phyloP scores from a whole-genome alignment of 495 filamentous ascomycete genomes.

The Aspergillus kassunensis region DNA sequence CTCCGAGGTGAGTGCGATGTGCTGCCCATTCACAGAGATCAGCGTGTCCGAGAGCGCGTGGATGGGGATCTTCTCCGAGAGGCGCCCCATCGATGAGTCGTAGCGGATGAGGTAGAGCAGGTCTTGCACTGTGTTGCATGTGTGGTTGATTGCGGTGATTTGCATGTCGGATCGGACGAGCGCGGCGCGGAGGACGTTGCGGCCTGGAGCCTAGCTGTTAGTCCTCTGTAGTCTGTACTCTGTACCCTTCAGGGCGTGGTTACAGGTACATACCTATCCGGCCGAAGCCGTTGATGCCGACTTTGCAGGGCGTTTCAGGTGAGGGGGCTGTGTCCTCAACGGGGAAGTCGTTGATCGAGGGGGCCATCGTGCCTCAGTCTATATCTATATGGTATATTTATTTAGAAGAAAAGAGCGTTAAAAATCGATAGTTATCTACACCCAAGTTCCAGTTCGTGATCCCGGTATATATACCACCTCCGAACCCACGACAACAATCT shows the following conservation, averaged over 20 bases:
- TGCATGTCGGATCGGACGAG: conserved; percentile 29
- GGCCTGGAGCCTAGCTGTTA: conserved; percentile 18
- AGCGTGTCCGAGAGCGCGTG: conserved; percentile 24
- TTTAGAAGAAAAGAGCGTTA: neutral
- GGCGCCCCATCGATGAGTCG: conserved; percentile 32
- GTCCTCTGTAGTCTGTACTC: neutral
- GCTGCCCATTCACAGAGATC: conserved; percentile 24
- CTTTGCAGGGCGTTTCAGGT: neutral
- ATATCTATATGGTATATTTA: neutral
- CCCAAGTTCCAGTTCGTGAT: neutral
- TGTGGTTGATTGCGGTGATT: conserved; percentile 36
- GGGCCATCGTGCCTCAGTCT: neutral
- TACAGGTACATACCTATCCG: neutral
- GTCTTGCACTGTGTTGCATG: conserved; percentile 30
- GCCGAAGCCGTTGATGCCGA: conserved; percentile 7
- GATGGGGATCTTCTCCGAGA: conserved; percentile 26
- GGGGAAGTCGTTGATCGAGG: conserved; percentile 4
- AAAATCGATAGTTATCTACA: no score
- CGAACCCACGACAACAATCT: neutral
- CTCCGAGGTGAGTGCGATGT: conserved; percentile 32
- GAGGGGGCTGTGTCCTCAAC: neutral
- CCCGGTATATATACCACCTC: neutral
- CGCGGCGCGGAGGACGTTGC: conserved; percentile 35
- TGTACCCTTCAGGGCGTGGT: neutral
- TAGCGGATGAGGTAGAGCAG: conserved; percentile 38